A percentile compares a stretch with the other conserved stretches of the same genome.
Evolutionary conservation across 2,329 filamentous ascomycete species (phyloP).

Genomic region (Cytospora leucostoma): DNA sequence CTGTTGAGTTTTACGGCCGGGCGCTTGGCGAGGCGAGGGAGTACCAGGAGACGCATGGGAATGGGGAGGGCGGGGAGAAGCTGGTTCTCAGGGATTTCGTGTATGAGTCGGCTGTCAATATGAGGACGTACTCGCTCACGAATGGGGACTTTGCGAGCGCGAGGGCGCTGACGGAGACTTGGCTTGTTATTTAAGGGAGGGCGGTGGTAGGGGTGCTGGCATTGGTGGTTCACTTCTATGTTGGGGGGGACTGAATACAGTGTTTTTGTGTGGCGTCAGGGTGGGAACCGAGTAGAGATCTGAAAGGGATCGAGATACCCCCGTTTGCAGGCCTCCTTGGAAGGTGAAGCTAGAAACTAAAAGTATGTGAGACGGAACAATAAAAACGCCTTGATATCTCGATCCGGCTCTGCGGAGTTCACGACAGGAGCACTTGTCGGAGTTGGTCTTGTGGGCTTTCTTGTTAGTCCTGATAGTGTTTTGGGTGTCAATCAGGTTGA

Average conservation of each 20-base stretch:
- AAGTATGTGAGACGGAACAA: neutral
- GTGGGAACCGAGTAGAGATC: neutral
- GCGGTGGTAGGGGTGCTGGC: neutral
- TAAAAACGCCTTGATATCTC: neutral
- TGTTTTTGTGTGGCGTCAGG: no score
- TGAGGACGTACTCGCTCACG: constrained; percentile 67
- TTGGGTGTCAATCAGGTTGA: neutral
- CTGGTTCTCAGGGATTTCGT: constrained; percentile 58
- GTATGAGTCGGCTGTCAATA: constrained; percentile 72
- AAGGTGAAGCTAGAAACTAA: neutral
- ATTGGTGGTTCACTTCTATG: neutral
- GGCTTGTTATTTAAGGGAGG: constrained; percentile 49
- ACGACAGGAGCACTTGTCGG: neutral
- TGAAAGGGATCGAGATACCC: neutral
- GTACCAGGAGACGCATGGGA: neutral
- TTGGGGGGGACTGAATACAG: no score
- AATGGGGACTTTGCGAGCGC: constrained; percentile 65
- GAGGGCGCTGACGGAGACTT: constrained; percentile 60
- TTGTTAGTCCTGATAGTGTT: neutral
- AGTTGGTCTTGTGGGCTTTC: neutral
- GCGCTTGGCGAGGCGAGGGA: constrained; percentile 44
- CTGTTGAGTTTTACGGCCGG: constrained; percentile 67
- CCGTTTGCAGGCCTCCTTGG: neutral
- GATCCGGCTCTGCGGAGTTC: neutral
- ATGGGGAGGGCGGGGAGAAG: constrained; percentile 29